phyloP scores from a whole-genome alignment of 768 basidiomycete species.

The Pisolithus microcarpus region DNA sequence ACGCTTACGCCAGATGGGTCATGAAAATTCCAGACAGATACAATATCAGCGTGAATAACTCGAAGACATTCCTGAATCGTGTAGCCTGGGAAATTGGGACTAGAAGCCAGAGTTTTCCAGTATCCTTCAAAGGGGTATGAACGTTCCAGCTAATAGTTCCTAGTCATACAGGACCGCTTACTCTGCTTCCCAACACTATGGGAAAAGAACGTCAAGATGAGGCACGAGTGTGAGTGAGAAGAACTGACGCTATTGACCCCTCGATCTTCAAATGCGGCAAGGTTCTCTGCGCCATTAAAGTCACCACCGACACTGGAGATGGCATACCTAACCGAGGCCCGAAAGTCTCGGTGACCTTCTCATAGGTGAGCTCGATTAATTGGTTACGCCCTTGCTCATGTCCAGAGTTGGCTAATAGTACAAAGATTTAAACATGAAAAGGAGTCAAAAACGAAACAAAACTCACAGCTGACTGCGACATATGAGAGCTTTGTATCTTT shows the following conservation, averaged over 20 bases:
- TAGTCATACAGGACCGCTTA: not conserved
- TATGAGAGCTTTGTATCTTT: not conserved
- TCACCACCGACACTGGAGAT: not conserved
- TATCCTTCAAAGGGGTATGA: conserved; percentile 8
- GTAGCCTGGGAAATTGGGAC: conserved; percentile 6
- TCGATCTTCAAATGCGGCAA: not conserved
- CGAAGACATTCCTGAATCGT: conserved; percentile 5
- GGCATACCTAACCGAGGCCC: not conserved
- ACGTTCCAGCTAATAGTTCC: not conserved
- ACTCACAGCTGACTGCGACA: not conserved
- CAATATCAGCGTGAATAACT: conserved; percentile 14
- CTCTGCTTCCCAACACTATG: conserved; percentile 3
- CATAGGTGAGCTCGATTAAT: conserved; percentile 1
- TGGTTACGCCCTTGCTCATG: not conserved
- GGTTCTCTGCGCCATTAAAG: conserved; percentile 1
- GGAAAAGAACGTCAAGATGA: not conserved
- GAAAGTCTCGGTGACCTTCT: not conserved
- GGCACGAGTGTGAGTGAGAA: not conserved
- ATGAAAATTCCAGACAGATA: conserved; percentile 14
- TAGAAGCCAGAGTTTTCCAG: conserved; percentile 10
- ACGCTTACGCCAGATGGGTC: conserved; percentile 5
- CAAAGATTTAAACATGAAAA: no score
- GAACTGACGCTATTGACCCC: not conserved
- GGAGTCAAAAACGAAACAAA: not conserved
- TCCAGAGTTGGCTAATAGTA: not conserved